phyloP scores from a whole-genome alignment of 2,329 filamentous ascomycete species.

The Colletotrichum cordylinicola region DNA sequence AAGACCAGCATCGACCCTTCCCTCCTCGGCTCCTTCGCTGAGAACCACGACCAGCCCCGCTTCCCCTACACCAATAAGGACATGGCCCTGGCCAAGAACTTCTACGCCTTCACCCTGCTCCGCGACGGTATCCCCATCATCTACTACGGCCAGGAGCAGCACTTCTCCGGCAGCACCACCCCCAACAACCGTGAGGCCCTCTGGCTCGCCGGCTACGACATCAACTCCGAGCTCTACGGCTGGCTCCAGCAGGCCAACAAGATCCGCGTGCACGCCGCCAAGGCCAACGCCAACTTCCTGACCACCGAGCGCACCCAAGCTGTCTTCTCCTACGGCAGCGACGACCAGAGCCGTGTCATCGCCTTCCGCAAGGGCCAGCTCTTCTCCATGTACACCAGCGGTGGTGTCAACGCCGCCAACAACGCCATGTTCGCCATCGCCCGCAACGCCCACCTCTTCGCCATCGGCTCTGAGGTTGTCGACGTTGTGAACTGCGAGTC shows the following conservation, averaged over 20 bases:
- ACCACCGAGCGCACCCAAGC: slow-evolving; percentile 9
- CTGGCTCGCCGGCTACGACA: slow-evolving; percentile 58
- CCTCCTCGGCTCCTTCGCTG: slow-evolving; percentile 49
- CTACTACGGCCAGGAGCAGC: slow-evolving; percentile 72
- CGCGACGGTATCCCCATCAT: slow-evolving; percentile 67
- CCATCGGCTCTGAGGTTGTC: slow-evolving; percentile 33
- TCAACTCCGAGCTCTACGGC: slow-evolving; percentile 50
- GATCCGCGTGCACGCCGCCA: slow-evolving; percentile 39
- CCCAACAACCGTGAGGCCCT: slow-evolving; percentile 61
- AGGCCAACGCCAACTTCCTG: slow-evolving; percentile 4
- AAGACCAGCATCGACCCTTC: slow-evolving; percentile 28
- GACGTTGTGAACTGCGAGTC: slow-evolving; percentile 49
- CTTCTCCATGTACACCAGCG: slow-evolving; percentile 42
- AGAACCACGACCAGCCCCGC: slow-evolving; percentile 65
- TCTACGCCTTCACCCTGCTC: slow-evolving; percentile 65
- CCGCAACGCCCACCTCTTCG: slow-evolving; percentile 40
- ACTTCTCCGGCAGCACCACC: slow-evolving; percentile 52
- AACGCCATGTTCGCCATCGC: slow-evolving; percentile 37
- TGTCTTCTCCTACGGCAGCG: slow-evolving; percentile 7
- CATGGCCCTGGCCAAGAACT: slow-evolving; percentile 62
- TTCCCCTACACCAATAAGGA: slow-evolving; percentile 56
- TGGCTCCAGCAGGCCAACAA: slow-evolving; percentile 54
- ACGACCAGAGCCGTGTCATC: slow-evolving; percentile 15
- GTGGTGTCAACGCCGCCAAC: slow-evolving; percentile 36
- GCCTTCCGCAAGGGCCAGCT: slow-evolving; percentile 21